Percentiles rank a stretch among this genome's conserved stretches.
Conservation (phyloP, 768 basidiomycete species). For the Podaxis carcinomalis region DNA sequence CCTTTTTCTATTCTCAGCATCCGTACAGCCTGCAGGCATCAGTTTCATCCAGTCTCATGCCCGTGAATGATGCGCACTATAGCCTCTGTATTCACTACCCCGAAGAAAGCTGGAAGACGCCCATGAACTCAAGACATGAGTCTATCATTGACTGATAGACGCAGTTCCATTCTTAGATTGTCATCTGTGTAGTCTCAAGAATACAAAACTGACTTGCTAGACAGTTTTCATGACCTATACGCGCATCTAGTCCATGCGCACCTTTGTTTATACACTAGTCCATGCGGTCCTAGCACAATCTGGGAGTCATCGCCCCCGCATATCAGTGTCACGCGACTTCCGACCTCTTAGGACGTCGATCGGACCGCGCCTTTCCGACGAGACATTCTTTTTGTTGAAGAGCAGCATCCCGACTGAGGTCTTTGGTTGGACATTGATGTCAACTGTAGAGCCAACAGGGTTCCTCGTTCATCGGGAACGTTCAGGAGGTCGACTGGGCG, state of each 20-base stretch:
- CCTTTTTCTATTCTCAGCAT: background rate
- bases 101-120: background rate
- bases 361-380: background rate
- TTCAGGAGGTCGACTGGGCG: too few species aligned
- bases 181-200: background rate
- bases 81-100: background rate
- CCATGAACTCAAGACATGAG: background rate
- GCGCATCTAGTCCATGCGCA: background rate
- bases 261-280: background rate
- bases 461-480: background rate
- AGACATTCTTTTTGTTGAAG: background rate
- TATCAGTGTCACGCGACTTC: background rate
- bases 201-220: background rate
- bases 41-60: background rate
- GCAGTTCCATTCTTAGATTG: background rate
- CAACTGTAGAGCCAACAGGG: background rate
- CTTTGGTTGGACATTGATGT: too few species aligned
- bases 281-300: background rate
- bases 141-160: background rate
- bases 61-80: background rate
- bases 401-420: background rate
- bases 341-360: background rate
- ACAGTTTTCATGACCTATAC: background rate
- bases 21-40: background rate
- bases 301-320: background rate